Conservation (phyloP, 2,329 filamentous ascomycete species). For the Diaporthe citrichinensis region DNA sequence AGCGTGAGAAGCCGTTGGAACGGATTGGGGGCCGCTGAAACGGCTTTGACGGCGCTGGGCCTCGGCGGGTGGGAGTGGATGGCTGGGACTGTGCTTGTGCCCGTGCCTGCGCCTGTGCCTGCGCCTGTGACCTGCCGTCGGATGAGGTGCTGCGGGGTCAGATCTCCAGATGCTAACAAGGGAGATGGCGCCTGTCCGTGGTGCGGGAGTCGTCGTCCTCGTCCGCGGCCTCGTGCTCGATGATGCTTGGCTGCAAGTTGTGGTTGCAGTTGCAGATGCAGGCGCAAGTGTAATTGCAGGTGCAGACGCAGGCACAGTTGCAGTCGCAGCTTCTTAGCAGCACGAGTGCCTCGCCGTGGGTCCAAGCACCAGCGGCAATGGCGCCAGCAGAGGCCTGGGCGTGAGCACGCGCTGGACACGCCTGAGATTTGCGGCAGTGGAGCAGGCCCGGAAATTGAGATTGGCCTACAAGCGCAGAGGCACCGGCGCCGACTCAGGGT, state of each 20-base stretch:
- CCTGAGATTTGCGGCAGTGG: conserved; percentile 36
- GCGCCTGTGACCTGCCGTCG: conserved; percentile 21
- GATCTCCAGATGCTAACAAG: not conserved
- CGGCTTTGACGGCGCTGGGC: conserved; percentile 55
- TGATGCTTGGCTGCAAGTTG: conserved; percentile 22
- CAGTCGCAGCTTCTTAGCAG: conserved; percentile 15
- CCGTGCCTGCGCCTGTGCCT: not conserved
- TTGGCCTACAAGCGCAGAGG: conserved; percentile 35
- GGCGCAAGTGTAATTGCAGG: not conserved
- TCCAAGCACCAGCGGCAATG: conserved; percentile 20
- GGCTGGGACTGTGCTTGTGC: conserved; percentile 19
- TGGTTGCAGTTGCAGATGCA: conserved; percentile 19
- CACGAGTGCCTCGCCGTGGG: conserved; percentile 26
- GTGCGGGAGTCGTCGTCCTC: not conserved
- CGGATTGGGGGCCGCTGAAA: conserved; percentile 57
- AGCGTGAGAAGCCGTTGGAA: conserved; percentile 65
- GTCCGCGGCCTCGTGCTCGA: conserved; percentile 1
- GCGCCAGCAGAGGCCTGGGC: not conserved
- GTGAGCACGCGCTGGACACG: conserved; percentile 13
- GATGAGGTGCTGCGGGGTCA: conserved; percentile 21
- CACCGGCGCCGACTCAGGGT: conserved; percentile 21
- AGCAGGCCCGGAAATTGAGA: conserved; percentile 33
- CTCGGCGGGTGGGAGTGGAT: conserved; percentile 28
- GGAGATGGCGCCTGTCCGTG: conserved; percentile 7
- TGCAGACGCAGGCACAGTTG: conserved; percentile 7